phyloP scores from a whole-genome alignment of 2,329 filamentous ascomycete genomes.

The Xylaria sp. region DNA sequence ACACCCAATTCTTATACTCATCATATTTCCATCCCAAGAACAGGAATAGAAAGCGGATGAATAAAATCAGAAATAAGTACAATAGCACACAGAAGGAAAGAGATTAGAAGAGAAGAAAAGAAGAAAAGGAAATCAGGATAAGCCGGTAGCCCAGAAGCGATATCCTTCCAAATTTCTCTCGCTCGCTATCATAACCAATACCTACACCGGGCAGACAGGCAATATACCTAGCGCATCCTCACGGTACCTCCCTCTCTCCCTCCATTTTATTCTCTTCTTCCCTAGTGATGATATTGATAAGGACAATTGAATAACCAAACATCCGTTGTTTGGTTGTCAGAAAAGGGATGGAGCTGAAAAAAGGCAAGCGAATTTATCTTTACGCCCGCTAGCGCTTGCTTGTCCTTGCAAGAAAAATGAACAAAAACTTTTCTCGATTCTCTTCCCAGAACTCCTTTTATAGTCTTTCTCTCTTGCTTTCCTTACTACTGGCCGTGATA shows the following conservation, averaged over 20 bases:
- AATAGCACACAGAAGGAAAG: background rate
- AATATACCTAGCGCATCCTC: background rate
- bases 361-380: background rate
- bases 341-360: background rate
- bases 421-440: conserved; percentile 35
- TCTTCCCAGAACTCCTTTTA: conserved; percentile 29
- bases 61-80: background rate
- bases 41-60: background rate
- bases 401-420: conserved; percentile 9
- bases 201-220: conserved; percentile 12
- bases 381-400: conserved; percentile 20
- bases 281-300: conserved; percentile 5
- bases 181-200: conserved; percentile 13
- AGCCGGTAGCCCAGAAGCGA: background rate
- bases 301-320: background rate
- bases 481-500: conserved; percentile 16
- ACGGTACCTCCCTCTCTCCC: background rate
- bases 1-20: background rate
- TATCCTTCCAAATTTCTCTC: conserved; percentile 14
- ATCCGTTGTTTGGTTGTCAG: background rate
- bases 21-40: background rate
- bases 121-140: background rate
- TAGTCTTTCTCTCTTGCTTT: conserved; percentile 10
- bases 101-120: background rate
- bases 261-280: background rate